Conservation (phyloP, 495 filamentous ascomycete species). For the Tuber calosporum region DNA sequence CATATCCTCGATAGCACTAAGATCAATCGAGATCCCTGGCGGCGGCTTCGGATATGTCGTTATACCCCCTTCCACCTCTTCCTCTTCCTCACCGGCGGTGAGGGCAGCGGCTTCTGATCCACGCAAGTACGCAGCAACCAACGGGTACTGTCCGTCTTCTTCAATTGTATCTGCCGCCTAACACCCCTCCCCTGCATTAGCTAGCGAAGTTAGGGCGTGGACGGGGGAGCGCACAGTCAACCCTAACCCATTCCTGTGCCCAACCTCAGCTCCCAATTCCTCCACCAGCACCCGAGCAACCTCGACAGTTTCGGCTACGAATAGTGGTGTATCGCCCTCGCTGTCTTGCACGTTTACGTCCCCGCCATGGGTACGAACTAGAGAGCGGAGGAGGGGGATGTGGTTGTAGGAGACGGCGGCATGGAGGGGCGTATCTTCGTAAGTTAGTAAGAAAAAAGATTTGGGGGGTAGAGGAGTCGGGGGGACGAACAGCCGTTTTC, state of each 20-base stretch:
- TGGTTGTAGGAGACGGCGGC: constrained; percentile 89
- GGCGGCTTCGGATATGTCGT: constrained; percentile 53
- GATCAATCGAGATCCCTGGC: constrained; percentile 58
- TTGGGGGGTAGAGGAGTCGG: constrained; percentile 6
- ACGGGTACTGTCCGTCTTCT: constrained; percentile 60
- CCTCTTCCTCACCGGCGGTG: constrained; percentile 15
- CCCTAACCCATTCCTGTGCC: constrained; percentile 57
- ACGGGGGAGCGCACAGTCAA: constrained; percentile 45
- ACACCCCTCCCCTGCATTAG: neutral
- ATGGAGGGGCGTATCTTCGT: constrained; percentile 69
- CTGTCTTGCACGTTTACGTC: constrained; percentile 74
- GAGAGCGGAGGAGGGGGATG: constrained; percentile 63
- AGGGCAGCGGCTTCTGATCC: constrained; percentile 44
- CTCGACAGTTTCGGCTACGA: constrained; percentile 69
- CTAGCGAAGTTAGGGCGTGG: neutral
- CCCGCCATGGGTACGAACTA: constrained; percentile 70
- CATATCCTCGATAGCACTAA: constrained; percentile 60
- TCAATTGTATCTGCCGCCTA: constrained; percentile 62
- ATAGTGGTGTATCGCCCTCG: constrained; percentile 86
- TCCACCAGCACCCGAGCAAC: constrained; percentile 71
- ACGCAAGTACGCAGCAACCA: constrained; percentile 61
- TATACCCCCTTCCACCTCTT: constrained; percentile 15
- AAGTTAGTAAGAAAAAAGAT: constrained; percentile 43
- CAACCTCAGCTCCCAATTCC: constrained; percentile 64
- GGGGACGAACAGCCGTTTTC: constrained; percentile 53